phyloP scores from a whole-genome alignment of 148 eudicot species.

The Amaranthus palmeri region DNA sequence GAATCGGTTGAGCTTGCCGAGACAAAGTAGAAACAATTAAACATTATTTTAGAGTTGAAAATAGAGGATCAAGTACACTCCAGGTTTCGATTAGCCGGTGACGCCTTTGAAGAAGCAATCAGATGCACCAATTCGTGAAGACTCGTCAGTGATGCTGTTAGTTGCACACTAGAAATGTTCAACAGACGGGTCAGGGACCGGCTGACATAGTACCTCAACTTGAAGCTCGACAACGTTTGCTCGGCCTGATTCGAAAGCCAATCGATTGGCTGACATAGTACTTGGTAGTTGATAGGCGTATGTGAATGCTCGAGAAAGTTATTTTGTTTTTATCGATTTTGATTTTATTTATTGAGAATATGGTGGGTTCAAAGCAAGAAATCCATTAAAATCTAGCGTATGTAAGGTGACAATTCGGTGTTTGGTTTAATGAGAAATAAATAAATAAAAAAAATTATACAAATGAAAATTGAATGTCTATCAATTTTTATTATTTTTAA shows the following conservation, averaged over 20 bases:
- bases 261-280: no score
- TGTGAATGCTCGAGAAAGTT: no score
- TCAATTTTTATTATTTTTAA: no score
- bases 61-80: neutral
- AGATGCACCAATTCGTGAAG: neutral
- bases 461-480: no score
- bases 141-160: neutral
- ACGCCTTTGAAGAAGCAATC: neutral
- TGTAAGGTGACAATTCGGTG: no score
- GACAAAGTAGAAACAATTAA: conserved; percentile 17
- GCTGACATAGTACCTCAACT: neutral
- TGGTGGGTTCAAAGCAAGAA: no score
- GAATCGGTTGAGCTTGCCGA: conserved; percentile 24
- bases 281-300: no score
- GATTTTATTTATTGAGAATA: no score
- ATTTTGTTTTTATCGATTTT: no score
- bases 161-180: neutral
- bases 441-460: no score
- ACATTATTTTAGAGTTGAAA: neutral
- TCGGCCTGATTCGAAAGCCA: neutral
- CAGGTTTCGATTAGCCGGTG: neutral
- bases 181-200: neutral
- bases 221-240: neutral
- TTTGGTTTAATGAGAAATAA: no score
- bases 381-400: no score